Evolutionary conservation across 305 asterid genomes (phyloP), one percentile per base, ranked within the genome.

Genomic region (Ajuga reptans): DNA sequence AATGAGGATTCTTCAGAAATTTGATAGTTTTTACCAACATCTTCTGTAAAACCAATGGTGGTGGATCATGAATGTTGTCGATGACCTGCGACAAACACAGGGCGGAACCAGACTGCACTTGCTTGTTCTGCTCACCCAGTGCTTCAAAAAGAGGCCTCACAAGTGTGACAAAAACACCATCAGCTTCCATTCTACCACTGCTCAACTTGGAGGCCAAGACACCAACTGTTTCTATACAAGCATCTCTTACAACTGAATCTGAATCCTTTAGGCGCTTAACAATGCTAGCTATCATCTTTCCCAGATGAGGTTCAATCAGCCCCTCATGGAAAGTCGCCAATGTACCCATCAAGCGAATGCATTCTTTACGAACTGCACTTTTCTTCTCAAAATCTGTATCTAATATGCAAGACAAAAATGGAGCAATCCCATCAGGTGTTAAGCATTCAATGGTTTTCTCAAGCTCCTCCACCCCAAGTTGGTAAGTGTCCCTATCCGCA

Each of bases 61-160:
- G 96, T 49, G 98, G 95, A 64, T 86, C 86, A 37, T 78, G 86
- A 75, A 87, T 84, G 76, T 76, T 83, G 77, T 93, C 98, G 57
- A 93, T 87, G 79, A 86, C 81, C 83, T 84, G 82, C 10, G 98
- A 83, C 85, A 93, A 82, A 77, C 98, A 88, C 83, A 93, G 72
- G 1, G 98, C 96, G 0, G 97, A 82, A 75, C 97, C 99, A 77
- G 72, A 80, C 71, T 93, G 99, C 79, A 89, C 82, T 16, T 87
- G 87, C 84, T 84, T 86, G 83, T 84, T 90, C 77, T 90, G 96
- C 79, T 93, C 99, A 43, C 96, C 97, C 72, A 93, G 69, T 49
- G 96, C 88, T 82, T 93, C 99, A 79, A 93, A 93, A 71, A 93
- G 90, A 14, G 99, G 97, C 77, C 84, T 93, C 79, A 89, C 99